These are phyloP conservation scores for Prunus padus DNA, from an alignment of 306 rosid species.

Conservation along the genomic window DNA sequence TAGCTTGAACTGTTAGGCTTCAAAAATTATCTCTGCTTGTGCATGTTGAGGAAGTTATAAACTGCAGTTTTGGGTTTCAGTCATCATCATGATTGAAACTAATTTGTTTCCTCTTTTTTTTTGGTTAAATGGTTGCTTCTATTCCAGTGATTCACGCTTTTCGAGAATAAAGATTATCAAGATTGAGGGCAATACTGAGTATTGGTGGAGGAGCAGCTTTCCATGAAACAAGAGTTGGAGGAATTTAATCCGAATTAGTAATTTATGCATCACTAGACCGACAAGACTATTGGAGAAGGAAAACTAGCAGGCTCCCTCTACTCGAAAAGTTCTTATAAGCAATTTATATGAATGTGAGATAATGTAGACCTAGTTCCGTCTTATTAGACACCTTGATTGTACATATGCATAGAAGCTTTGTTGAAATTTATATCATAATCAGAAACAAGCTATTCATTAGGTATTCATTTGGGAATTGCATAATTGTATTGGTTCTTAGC, in stretches of 20 bases:
- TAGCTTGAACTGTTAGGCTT: too few relatives aligned
- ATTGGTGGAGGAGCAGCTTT: not conserved
- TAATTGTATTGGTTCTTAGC: not conserved
- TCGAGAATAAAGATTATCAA: conserved; percentile 10
- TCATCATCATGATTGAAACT: not conserved
- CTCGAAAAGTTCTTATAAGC: not conserved
- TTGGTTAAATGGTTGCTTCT: not conserved
- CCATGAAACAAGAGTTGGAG: not conserved
- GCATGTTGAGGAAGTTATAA: not conserved
- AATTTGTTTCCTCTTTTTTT: not conserved
- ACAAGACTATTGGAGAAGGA: not conserved
- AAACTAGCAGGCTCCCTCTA: not conserved
- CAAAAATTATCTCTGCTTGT: not conserved
- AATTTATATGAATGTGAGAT: conserved; percentile 9
- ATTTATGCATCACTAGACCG: not conserved
- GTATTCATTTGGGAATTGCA: not conserved
- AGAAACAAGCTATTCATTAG: not conserved
- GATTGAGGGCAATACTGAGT: not conserved
- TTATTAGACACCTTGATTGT: not conserved
- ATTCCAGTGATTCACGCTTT: not conserved
- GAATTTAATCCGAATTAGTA: not conserved
- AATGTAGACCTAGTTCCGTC: not conserved
- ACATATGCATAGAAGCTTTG: not conserved
- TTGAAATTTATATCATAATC: not conserved
- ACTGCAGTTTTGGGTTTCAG: not conserved